Evolutionary conservation across 805 yeast species (phyloP), one percentile per base, ranked within the genome.

Genomic region (Teunomyces panamensis): DNA sequence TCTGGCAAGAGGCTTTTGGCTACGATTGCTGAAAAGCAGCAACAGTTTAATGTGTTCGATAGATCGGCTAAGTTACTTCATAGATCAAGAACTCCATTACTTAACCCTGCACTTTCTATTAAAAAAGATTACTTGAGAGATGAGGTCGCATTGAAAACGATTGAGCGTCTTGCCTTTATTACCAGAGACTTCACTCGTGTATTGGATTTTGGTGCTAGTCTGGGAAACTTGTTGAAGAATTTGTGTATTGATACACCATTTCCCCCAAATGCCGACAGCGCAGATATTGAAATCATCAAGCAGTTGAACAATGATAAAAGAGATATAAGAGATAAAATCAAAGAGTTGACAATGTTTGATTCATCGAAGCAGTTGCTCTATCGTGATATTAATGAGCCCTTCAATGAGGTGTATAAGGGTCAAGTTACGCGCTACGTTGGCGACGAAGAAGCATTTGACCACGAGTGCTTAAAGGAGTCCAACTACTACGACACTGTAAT

Each of bases 91-190:
- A 80, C 86, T 0, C 80, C 83, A 0, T 39, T 46, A 5, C 63
- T 77, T 20, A 64, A 67, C 14, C 78, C 77, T 3, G 68, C 69
- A 8, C 57, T 60, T 37, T 75, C 84, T 11, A 67, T 81, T 14
- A 71, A 78, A 52, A 87, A 79, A 9, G 95, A 89, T 54, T 89
- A 87, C 57, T 65, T 89, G 24, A 73, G 90, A 36, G 83, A 85
- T 57, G 94, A 87, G 60, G 80, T 87, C 6, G 90, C 94, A 0
- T 59, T 73, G 20, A 77, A 87, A 45, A 83, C 90, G 8, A 80
- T 87, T 24, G 95, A 88, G 52, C 73, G 96, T 53, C 64, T 89
- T 45, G 83, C 89, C 2, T 85, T 87, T 62, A 78, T 89, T 43
- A 81, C 85, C 41, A 72, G 90, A 43, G 77, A 78, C 17, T 83